Conservation (phyloP, 805 yeast species). For the Suhomyces prunicola region DNA sequence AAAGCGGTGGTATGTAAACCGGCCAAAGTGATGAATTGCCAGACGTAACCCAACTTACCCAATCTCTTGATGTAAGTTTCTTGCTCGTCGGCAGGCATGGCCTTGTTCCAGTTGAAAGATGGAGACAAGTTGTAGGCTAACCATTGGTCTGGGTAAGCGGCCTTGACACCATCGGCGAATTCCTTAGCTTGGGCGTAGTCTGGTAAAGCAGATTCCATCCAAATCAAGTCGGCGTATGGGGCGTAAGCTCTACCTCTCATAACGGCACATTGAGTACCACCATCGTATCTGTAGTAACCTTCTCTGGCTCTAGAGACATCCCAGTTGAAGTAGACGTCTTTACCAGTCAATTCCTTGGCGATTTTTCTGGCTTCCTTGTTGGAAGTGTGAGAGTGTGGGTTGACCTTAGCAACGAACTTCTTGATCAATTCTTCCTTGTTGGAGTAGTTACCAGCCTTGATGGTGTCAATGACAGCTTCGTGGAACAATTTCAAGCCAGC, state of each 20-base stretch:
- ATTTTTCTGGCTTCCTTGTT: constrained; percentile 74
- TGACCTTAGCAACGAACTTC: constrained; percentile 63
- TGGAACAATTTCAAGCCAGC: constrained; percentile 88
- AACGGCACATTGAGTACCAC: constrained; percentile 96
- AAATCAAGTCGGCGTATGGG: constrained; percentile 90
- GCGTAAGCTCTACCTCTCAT: constrained; percentile 95
- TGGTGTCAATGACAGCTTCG: constrained; percentile 86
- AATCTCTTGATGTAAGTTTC: constrained; percentile 85
- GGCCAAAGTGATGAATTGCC: constrained; percentile 97
- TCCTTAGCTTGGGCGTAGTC: constrained; percentile 91
- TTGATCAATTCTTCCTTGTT: constrained; percentile 63
- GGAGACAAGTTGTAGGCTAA: constrained; percentile 95
- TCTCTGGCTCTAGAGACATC: constrained; percentile 92
- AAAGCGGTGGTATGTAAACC: constrained; percentile 95
- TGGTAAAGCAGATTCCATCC: constrained; percentile 98
- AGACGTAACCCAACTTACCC: constrained; percentile 85
- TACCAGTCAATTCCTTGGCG: constrained; percentile 73
- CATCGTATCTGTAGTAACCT: constrained; percentile 93
- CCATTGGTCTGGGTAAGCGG: constrained; percentile 86
- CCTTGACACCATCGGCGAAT: constrained; percentile 88
- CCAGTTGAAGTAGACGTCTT: constrained; percentile 90
- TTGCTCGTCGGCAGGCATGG: constrained; percentile 85
- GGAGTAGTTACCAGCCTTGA: constrained; percentile 54
- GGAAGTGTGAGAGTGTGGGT: constrained; percentile 73
- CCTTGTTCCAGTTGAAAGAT: constrained; percentile 96